Conservation (phyloP, 257 asterid genomes). For the Lantana camara region DNA sequence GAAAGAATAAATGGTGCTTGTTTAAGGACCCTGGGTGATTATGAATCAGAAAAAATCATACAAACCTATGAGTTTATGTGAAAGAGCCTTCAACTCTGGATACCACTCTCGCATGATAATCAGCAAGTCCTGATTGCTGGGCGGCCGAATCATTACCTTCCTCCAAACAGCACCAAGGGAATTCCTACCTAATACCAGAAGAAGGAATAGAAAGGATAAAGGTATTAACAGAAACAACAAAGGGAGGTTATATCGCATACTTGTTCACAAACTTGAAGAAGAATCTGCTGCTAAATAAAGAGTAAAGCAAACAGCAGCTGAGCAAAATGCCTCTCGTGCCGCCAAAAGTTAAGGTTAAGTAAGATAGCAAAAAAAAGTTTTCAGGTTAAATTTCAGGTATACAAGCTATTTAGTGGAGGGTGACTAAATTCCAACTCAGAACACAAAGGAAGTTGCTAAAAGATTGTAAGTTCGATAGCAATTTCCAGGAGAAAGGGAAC, state of each 20-base stretch:
- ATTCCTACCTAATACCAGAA: conserved; percentile 54
- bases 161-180: conserved; percentile 82
- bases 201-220: conserved; percentile 17
- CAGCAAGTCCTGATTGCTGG: conserved; percentile 60
- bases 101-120: conserved; percentile 64
- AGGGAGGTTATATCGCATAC: neutral
- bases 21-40: conserved; percentile 6
- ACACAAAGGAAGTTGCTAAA: conserved; percentile 2
- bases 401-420: conserved; percentile 2
- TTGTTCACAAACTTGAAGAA: conserved; percentile 15
- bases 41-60: conserved; percentile 1
- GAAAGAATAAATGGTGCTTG: conserved; percentile 13
- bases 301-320: no score
- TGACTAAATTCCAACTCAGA: neutral
- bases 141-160: conserved; percentile 66
- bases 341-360: neutral
- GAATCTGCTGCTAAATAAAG: no score
- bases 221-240: conserved; percentile 18
- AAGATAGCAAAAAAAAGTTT: neutral
- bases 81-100: conserved; percentile 62
- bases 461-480: neutral
- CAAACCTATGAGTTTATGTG: conserved; percentile 67
- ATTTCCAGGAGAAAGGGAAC: neutral
- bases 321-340: no score
- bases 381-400: neutral